Base-by-base conservation (phyloP, 495 filamentous ascomycete genomes). In the Aspergillus hancockii region DNA sequence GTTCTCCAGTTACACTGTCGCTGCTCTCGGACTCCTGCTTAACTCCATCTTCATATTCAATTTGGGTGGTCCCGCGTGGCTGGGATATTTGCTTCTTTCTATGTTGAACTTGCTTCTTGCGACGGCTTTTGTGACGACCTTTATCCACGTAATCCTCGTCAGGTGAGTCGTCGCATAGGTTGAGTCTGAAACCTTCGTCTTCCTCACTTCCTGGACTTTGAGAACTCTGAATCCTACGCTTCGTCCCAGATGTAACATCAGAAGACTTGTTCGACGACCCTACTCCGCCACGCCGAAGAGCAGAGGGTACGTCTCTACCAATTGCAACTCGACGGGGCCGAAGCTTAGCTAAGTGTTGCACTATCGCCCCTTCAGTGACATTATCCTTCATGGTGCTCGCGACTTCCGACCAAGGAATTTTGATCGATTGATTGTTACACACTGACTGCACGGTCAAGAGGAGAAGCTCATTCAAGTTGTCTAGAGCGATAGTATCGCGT, bases 341-440 rank as follows among this genome's bases (percentile, higher is more conserved):
- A 1, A 82, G 54, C 54, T 83, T 83, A 0, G 76, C 67, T 2
- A 82, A 61, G 43, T 83, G 80, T 58, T 83, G 80, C 1, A 79
- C 64, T 16, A 83, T 77, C 0, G 78, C 76, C 1, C 79, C 74
- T 28, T 76, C 75, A 0, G 70, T 74, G 18, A 74, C 71, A 22
- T 69, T 69, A 0, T 56, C 34, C 1, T 70, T 70, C 70, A 83
- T 76, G 4, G 51, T 62, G 7, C 40, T 53, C 6, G 71, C 79
- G 22, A 79, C 64, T 0, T 68, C 56, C 0, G 63, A 55, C 77
- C 76, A 82, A 0, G 79, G 79, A 3, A 83, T 66, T 31, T 69
- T 76, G 9, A 79, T 46, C 1, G 61, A 60, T 0, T 64, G 36
- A 0, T 43, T 23, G 32, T 78, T 81, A 58, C 77, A 81, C 7